Conservation (phyloP, 768 basidiomycete genomes). For the Podaxis pistillaris region DNA sequence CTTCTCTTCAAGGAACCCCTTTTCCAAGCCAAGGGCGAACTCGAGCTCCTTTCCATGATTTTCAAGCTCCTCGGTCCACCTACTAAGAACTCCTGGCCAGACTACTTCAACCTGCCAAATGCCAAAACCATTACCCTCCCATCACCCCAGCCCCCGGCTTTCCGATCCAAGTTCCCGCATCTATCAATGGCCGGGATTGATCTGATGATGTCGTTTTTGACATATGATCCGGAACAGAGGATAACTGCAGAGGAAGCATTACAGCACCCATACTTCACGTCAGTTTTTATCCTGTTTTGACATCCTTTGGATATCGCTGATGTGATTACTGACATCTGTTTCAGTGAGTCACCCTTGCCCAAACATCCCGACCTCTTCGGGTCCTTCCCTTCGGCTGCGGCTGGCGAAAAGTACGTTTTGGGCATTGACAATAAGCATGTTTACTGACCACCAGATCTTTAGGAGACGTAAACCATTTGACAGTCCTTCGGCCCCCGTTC, state of each 20-base stretch:
- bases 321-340: background rate
- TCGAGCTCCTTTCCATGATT: conserved; percentile 91
- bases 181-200: conserved; percentile 84
- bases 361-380: conserved; percentile 96
- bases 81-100: conserved; percentile 83
- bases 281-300: conserved; percentile 20
- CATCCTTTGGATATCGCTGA: background rate
- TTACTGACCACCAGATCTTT: conserved; percentile 13
- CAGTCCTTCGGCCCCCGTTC: conserved; percentile 77
- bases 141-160: conserved; percentile 67
- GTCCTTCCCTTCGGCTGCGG: conserved; percentile 94
- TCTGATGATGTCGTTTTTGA: conserved; percentile 74
- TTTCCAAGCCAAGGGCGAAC: conserved; percentile 95
- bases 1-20: conserved; percentile 92
- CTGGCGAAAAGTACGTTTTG: conserved; percentile 83
- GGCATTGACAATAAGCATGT: background rate
- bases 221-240: conserved; percentile 86
- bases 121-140: conserved; percentile 78
- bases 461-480: conserved; percentile 78
- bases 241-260: conserved; percentile 90
- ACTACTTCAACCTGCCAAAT: conserved; percentile 75
- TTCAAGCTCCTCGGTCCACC: conserved; percentile 96
- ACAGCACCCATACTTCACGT: conserved; percentile 92
- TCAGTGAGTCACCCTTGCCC: conserved; percentile 88
- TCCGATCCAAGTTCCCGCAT: conserved; percentile 85